A percentile compares a stretch with the other conserved stretches of the same genome.
Conservation (phyloP, 2,329 filamentous ascomycete genomes). For the Didymella keratinophila region DNA sequence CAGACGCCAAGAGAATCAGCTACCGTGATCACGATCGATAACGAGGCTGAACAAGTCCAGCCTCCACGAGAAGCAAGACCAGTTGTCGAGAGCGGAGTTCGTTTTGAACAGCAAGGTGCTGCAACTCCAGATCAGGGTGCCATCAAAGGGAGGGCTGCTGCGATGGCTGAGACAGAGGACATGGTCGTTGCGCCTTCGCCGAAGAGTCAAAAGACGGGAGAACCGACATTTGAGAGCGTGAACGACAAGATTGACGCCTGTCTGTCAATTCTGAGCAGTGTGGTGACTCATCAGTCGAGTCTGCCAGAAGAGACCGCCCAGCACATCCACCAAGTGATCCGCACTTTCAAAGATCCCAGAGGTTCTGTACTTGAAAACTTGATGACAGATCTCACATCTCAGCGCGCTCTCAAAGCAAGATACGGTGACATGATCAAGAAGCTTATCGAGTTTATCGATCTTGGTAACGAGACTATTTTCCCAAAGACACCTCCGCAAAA, state of each 20-base stretch:
- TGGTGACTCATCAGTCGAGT: background rate
- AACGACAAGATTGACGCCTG: background rate
- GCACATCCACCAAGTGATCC: constrained; percentile 1
- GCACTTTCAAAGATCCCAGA: background rate
- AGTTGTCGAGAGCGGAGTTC: background rate
- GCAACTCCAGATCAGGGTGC: background rate
- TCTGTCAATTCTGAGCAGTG: background rate
- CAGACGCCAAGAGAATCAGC: too few species aligned
- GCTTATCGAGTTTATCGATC: background rate
- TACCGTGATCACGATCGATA: background rate
- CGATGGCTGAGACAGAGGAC: background rate
- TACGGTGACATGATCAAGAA: background rate
- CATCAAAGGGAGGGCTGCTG: background rate
- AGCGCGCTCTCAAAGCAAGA: background rate
- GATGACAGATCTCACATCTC: constrained; percentile 1
- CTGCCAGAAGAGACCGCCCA: background rate
- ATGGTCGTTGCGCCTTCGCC: background rate
- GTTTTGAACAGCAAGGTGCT: background rate
- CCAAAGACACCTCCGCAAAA: background rate
- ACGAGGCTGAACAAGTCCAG: background rate
- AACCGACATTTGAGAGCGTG: background rate
- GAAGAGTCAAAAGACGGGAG: background rate
- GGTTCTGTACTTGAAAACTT: background rate
- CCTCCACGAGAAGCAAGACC: background rate
- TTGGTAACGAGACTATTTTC: background rate